phyloP scores from a whole-genome alignment of 164 flowering plant species.

The Chloranthus sessilifolius region DNA sequence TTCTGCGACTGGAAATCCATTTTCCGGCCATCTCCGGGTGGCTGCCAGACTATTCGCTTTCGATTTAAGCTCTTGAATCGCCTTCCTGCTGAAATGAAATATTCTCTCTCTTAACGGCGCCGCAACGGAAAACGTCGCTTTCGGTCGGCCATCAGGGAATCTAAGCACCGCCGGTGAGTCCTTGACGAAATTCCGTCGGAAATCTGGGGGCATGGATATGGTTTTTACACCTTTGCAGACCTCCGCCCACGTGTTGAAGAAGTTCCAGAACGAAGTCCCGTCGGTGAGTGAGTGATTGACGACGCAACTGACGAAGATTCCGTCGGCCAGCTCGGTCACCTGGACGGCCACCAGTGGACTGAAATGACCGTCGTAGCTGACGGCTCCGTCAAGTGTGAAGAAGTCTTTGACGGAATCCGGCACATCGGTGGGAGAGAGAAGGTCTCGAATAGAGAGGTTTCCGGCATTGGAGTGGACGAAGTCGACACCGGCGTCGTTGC shows the following conservation, averaged over 20 bases:
- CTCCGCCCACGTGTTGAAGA: conserved; percentile 76
- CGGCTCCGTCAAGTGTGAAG: conserved; percentile 46
- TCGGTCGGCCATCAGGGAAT: conserved; percentile 59
- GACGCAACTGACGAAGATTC: conserved; percentile 63
- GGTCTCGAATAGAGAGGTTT: conserved; percentile 22
- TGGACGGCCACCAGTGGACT: conserved; percentile 65
- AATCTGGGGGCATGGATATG: conserved; percentile 46
- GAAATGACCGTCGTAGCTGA: conserved; percentile 69
- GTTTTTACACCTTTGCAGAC: conserved; percentile 29
- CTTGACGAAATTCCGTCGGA: conserved; percentile 47
- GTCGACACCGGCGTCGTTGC: conserved; percentile 70
- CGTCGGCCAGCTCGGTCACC: conserved; percentile 78
- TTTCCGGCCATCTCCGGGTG: conserved; percentile 1
- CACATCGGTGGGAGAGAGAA: conserved; percentile 38
- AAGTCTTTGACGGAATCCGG: conserved; percentile 40
- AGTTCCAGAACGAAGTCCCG: conserved; percentile 93
- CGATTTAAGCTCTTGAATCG: conserved; percentile 48
- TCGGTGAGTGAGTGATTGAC: conserved; percentile 79
- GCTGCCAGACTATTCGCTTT: conserved; percentile 53
- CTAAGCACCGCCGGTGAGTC: conserved; percentile 57
- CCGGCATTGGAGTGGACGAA: conserved; percentile 51
- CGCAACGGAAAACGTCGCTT: conserved; percentile 46
- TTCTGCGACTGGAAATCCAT: conserved; percentile 18
- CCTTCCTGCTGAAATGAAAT: conserved; percentile 59
- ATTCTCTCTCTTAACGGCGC: conserved; percentile 68